Base-by-base conservation (phyloP, 768 basidiomycete species). In the Hericium rajendrae region DNA sequence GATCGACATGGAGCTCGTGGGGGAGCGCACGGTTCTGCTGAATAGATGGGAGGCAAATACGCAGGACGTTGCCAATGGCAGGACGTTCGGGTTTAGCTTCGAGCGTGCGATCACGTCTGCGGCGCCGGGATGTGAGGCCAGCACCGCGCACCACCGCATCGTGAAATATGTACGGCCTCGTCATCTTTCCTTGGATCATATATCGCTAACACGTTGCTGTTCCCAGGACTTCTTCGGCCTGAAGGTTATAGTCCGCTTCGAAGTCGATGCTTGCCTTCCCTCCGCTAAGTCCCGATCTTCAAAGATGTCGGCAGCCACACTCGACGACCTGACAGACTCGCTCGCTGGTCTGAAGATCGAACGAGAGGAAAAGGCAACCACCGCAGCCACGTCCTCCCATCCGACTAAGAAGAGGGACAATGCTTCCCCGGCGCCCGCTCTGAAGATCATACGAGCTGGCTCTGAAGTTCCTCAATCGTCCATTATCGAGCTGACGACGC, bases 11-110 rank as follows among this genome's bases (percentile, higher is more conserved):
- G 48, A 50, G 2, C 26, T 50, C 8, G 48, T 13, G 16, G 48
- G 48, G 48, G 48, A 50, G 13, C 18, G 22, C 18, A 50, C 22
- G 26, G 13, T 50, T 5, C 48, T 50, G 48, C 16, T 50, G 48
- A 50, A 50, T 22, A 50, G 22, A 22, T 50, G 48, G n/a, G 48
- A 24, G n/a, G 16, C 22, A 6, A 50, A 59, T 57, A 68, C 10
- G 66, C 58, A 52, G 2, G 63, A 70, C 28, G 16, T 60, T 16
- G 54, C 51, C 0, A 61, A 54, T 8, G 60, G 76, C 13, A 74
- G 73, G 0, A 71, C 69, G 0, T 90, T 73, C 66, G 86, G 86
- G 0, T 71, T 78, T 50, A 82, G 78, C 57, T 91, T 86, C 62
- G 81, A 87, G 63, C 76, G 73, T 59, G 78, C 77, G 0, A 74